Conservation (phyloP, 352 stramenopile species). For the Nothophytophthora sp. region DNA sequence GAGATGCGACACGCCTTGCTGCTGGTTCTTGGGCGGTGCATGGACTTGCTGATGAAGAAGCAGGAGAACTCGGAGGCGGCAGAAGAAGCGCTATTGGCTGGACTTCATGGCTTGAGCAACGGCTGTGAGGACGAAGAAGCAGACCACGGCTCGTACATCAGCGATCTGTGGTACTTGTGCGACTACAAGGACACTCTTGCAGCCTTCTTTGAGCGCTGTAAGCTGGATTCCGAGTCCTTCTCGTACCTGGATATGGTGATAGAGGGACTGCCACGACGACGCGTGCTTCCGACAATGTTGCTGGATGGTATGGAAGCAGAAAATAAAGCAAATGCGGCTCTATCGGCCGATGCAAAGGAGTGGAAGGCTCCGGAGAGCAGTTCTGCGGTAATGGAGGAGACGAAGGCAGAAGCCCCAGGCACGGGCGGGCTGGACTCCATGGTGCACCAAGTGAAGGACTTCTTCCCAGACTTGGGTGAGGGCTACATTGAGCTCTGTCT, state of each 20-base stretch:
- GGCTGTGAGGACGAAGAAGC: conserved; percentile 43
- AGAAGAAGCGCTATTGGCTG: conserved; percentile 51
- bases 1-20: conserved; percentile 51
- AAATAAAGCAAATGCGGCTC: neutral
- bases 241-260: conserved; percentile 78
- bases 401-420: conserved; percentile 9
- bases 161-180: conserved; percentile 69
- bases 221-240: conserved; percentile 60
- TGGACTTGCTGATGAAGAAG: conserved; percentile 40
- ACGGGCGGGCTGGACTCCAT: conserved; percentile 29
- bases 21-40: conserved; percentile 19
- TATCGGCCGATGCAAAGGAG: conserved; percentile 17
- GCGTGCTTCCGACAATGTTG: conserved; percentile 19
- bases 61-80: conserved; percentile 6
- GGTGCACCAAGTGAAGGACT: conserved; percentile 58
- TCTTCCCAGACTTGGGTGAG: conserved; percentile 60
- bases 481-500: conserved; percentile 67
- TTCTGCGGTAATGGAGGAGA: conserved; percentile 6
- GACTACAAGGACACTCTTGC: conserved; percentile 64
- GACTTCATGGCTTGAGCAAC: conserved; percentile 66
- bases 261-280: conserved; percentile 55
- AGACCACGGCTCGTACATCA: conserved; percentile 72
- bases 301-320: conserved; percentile 19
- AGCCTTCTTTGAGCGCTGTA: conserved; percentile 48
- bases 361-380: conserved; percentile 3